phyloP scores from a whole-genome alignment of 1,284 basidiomycete species.

The Porogramme epimiltina region DNA sequence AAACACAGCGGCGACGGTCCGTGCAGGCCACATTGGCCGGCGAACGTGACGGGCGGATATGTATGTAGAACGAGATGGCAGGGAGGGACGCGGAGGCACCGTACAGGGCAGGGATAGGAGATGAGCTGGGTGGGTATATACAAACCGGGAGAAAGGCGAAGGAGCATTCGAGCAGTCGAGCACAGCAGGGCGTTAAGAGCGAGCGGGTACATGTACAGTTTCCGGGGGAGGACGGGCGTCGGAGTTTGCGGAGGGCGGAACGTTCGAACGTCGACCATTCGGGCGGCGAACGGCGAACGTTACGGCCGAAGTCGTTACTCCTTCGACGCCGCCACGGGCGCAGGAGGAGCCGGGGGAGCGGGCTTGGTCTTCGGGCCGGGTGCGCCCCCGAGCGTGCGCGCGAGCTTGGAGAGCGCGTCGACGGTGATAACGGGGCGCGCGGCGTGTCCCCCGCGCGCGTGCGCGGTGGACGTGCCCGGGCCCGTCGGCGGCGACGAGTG shows the following conservation, averaged over 20 bases:
- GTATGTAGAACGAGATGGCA: no score
- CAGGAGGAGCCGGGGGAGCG: constrained; percentile 12
- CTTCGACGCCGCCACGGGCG: constrained; percentile 14
- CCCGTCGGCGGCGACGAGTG: constrained; percentile 62
- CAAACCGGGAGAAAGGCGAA: neutral
- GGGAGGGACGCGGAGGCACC: neutral
- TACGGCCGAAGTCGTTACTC: constrained; percentile 9
- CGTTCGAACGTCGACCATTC: no score
- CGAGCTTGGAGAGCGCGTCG: constrained; percentile 65
- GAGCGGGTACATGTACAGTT: constrained; percentile 1
- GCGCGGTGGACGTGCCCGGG: constrained; percentile 24
- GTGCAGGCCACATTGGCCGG: neutral
- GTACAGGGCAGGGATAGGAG: neutral
- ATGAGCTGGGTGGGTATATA: constrained; percentile 10
- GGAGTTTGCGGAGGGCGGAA: neutral
- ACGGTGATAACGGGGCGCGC: constrained; percentile 68
- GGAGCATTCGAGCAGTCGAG: no score
- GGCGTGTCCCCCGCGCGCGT: constrained; percentile 43
- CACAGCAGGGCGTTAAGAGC: neutral
- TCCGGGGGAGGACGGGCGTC: neutral
- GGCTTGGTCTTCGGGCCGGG: constrained; percentile 28
- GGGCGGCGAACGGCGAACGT: neutral
- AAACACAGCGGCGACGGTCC: neutral
- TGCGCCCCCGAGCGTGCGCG: constrained; percentile 54
- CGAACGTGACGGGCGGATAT: neutral